Evolutionary conservation across 371 early-diverging fungal species (phyloP).

Genomic region (Synchytrium microbalum): DNA sequence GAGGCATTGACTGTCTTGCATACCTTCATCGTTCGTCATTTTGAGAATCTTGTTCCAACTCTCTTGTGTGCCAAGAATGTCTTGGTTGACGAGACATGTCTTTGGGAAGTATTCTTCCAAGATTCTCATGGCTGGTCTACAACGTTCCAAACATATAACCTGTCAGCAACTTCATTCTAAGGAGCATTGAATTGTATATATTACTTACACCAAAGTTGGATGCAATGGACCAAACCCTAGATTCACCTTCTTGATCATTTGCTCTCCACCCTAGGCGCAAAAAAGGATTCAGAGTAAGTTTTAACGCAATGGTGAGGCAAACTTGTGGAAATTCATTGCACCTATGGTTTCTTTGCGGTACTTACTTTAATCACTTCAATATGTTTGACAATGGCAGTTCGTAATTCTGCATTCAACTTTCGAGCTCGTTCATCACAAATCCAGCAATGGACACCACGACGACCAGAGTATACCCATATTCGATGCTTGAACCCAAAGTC

Average conservation of each 20-base stretch:
- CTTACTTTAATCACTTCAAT: slow-evolving; percentile 81
- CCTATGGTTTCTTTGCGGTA: too few relatives aligned
- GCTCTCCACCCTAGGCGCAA: not conserved
- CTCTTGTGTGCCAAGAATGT: slow-evolving; percentile 53
- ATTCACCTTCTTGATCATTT: not conserved
- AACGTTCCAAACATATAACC: slow-evolving; percentile 9
- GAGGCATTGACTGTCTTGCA: not conserved
- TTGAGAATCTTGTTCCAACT: slow-evolving; percentile 65
- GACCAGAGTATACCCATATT: slow-evolving; percentile 96
- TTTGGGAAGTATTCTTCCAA: slow-evolving; percentile 58
- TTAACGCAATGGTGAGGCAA: too few relatives aligned
- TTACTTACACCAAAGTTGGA: slow-evolving; percentile 4
- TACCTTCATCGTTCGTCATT: slow-evolving; percentile 65
- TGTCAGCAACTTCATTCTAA: too few relatives aligned
- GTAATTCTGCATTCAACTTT: slow-evolving; percentile 60
- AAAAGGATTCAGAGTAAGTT: too few relatives aligned
- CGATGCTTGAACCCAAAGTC: slow-evolving; percentile 95
- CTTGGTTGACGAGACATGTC: slow-evolving; percentile 60
- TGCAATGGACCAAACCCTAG: not conserved
- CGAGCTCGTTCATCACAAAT: slow-evolving; percentile 88
- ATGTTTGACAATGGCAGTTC: slow-evolving; percentile 81
- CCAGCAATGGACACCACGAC: slow-evolving; percentile 99
- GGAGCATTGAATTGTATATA: too few relatives aligned
- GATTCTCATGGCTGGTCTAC: slow-evolving; percentile 52
- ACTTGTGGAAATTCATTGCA: too few relatives aligned